Conservation (phyloP, 2,329 filamentous ascomycete genomes). For the Fusarium armeniacum region DNA sequence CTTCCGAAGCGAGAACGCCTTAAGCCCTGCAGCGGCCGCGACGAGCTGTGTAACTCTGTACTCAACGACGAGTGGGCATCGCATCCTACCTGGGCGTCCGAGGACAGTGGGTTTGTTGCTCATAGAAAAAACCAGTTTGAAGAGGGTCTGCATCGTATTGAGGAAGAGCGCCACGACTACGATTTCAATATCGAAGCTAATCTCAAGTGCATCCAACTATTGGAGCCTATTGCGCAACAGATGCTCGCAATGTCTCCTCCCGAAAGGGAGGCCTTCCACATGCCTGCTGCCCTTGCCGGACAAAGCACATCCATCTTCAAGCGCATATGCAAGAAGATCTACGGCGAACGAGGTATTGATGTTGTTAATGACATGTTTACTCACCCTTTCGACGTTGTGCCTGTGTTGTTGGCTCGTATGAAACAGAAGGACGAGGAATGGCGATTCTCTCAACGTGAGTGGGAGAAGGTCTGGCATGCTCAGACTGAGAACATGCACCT, state of each 20-base stretch:
- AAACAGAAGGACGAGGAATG: conserved; percentile 98
- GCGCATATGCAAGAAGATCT: conserved; percentile 97
- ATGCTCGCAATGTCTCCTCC: conserved; percentile 82
- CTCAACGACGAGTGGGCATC: conserved; percentile 99
- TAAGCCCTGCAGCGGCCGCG: conserved; percentile 92
- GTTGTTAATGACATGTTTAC: conserved; percentile 90
- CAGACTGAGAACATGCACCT: conserved; percentile 96
- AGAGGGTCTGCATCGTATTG: conserved; percentile 93
- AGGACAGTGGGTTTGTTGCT: conserved; percentile 97
- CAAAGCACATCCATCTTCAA: conserved; percentile 98
- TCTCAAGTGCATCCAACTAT: conserved; percentile 92
- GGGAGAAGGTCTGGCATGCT: conserved; percentile 98
- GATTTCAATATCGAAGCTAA: conserved; percentile 98
- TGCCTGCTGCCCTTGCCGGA: conserved; percentile 87
- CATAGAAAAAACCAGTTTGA: conserved; percentile 97
- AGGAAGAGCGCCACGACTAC: conserved; percentile 98
- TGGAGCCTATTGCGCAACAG: conserved; percentile 93
- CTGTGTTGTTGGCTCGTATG: conserved; percentile 86
- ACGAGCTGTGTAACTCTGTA: conserved; percentile 93
- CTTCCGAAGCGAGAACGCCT: conserved; percentile 91
- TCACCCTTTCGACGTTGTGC: conserved; percentile 87
- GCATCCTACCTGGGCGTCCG: conserved; percentile 98
- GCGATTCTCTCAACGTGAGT: conserved; percentile 96
- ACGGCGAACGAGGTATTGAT: conserved; percentile 86
- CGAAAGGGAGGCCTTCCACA: conserved; percentile 80